Base-by-base conservation (phyloP, 805 yeast genomes). In the Barnettozyma botsteinii region DNA sequence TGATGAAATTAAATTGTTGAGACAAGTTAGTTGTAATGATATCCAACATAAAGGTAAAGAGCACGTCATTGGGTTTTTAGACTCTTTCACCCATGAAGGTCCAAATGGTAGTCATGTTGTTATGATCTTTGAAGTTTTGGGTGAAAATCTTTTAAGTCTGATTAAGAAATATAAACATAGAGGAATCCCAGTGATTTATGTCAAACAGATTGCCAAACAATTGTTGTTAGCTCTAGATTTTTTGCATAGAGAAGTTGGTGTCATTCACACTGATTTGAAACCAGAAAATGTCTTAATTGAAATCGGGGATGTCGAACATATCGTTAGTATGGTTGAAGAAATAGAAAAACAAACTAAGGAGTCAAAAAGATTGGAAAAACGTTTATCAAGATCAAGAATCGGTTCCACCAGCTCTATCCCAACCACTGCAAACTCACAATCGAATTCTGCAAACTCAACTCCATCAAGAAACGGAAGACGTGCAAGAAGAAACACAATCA, bases 41-140 rank as follows among this genome's bases (percentile, higher is more conserved):
- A 66, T 73, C 1, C 69, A 68, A 30, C 94, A 86, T 53, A 84
- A 85, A 6, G 96, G 97, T 3, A 85, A 86, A 50, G 73, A 73
- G 28, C 86, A 84, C 60, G 82, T 91, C 19, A 84, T 93, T 34
- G 80, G 79, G 38, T 66, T 93, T 30, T 62, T 87, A 42, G 98
- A 93, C 61, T 77, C 84, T 43, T 93, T 93, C 59, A 76, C 79
- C 41, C 96, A 91, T 56, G 64, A 67, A 31, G 98, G 98, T 1
- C 88, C 86, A 5, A 87, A 93, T 61, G 99, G 99, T 2, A 71
- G 75, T 3, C 99, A 93, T 62, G 81, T 88, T 10, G 91, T 93
- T 43, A 93, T 93, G 98, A 97, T 91, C 2, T 93, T 93, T 60
- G 98, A 93, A 64, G 96, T 93, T 0, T 67, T 93, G 46, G 99